These are phyloP conservation scores for Aspergillus terreus DNA, from an alignment of 2,329 filamentous ascomycete species.

Conservation along the genomic window DNA sequence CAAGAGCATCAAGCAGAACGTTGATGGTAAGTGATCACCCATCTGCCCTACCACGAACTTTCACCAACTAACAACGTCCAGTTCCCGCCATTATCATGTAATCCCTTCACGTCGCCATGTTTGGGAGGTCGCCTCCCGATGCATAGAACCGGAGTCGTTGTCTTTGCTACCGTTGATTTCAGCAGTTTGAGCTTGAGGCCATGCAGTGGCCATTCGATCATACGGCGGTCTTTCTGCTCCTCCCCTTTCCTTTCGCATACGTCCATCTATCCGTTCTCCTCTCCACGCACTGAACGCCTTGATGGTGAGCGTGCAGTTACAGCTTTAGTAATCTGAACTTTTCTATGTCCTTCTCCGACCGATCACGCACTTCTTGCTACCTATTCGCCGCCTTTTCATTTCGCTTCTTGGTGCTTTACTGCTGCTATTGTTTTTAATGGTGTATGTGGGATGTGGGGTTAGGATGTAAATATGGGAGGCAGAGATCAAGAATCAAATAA, in stretches of 20 bases:
- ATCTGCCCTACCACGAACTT: background rate
- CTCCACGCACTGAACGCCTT: slow-evolving; percentile 25
- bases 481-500: slow-evolving; percentile 13
- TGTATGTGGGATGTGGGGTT: slow-evolving; percentile 27
- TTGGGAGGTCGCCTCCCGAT: slow-evolving; percentile 24
- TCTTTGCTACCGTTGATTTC: slow-evolving; percentile 20
- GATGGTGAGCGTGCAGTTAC: slow-evolving; percentile 24
- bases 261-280: slow-evolving; percentile 13
- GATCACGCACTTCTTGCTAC: background rate
- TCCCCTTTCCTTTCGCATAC: slow-evolving; percentile 13
- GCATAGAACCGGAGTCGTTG: slow-evolving; percentile 39
- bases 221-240: background rate
- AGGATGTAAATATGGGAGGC: slow-evolving; percentile 33
- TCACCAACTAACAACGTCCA: slow-evolving; percentile 16
- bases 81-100: slow-evolving; percentile 51
- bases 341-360: background rate
- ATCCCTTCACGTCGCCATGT: slow-evolving; percentile 29
- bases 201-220: background rate
- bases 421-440: slow-evolving; percentile 30
- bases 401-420: background rate
- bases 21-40: slow-evolving; percentile 61
- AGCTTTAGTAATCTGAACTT: slow-evolving; percentile 8
- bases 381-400: too few species aligned
- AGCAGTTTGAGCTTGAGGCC: slow-evolving; percentile 5
- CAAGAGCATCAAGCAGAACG: slow-evolving; percentile 98